Conservation (phyloP, 2,329 filamentous ascomycete species). For the Capronia epimyces region DNA sequence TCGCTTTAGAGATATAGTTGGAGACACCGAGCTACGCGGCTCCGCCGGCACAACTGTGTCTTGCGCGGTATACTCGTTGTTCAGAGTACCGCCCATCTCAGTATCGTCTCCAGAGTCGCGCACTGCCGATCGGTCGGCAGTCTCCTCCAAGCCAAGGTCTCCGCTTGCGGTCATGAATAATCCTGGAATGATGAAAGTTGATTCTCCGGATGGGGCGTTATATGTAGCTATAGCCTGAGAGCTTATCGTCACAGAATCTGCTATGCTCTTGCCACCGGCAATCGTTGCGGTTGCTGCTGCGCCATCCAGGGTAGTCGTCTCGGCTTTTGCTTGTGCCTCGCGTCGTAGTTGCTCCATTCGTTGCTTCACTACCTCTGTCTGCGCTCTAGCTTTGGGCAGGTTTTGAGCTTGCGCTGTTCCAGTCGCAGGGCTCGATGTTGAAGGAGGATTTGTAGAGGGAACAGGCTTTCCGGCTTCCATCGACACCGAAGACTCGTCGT, state of each 20-base stretch:
- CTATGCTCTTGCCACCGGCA: not conserved
- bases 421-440: not conserved
- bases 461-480: not conserved
- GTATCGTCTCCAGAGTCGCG: not conserved
- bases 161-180: slow-evolving; percentile 45
- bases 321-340: slow-evolving; percentile 34
- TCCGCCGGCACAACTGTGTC: not conserved
- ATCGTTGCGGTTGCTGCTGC: not conserved
- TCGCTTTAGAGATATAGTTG: slow-evolving; percentile 6
- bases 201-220: slow-evolving; percentile 11
- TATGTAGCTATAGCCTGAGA: slow-evolving; percentile 19
- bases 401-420: not conserved
- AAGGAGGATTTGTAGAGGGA: not conserved
- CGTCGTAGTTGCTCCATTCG: slow-evolving; percentile 72
- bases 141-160: slow-evolving; percentile 7
- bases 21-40: not conserved
- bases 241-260: not conserved
- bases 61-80: slow-evolving; percentile 1
- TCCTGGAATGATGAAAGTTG: slow-evolving; percentile 46
- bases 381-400: slow-evolving; percentile 50
- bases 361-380: slow-evolving; percentile 70
- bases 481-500: not conserved
- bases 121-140: not conserved
- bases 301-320: slow-evolving; percentile 25
- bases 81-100: not conserved